Evolutionary conservation across 2,329 filamentous ascomycete genomes (phyloP).

Genomic region (Aspergillus hortae): DNA sequence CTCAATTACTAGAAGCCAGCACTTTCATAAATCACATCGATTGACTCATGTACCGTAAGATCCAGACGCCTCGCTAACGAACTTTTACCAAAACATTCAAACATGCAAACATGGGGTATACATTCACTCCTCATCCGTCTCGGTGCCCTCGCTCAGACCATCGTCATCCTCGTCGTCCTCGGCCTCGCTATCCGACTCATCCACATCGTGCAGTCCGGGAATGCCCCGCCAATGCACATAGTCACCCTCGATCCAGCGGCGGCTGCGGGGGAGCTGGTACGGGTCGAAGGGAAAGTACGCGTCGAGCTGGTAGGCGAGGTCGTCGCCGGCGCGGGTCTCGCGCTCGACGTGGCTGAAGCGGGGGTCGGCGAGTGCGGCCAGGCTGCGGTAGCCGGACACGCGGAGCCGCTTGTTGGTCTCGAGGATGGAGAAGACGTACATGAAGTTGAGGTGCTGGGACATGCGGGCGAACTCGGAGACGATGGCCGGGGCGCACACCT

Average conservation of each 20-base stretch:
- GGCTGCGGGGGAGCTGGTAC: constrained; percentile 83
- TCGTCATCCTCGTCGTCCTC: constrained; percentile 17
- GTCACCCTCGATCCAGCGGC: constrained; percentile 79
- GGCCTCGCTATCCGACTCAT: constrained; percentile 44
- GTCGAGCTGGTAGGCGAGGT: constrained; percentile 80
- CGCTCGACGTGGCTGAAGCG: constrained; percentile 47
- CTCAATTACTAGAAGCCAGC: too few relatives aligned
- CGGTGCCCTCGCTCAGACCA: constrained; percentile 41
- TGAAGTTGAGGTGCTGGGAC: constrained; percentile 76
- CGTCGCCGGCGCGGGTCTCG: constrained; percentile 59
- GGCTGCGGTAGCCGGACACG: constrained; percentile 62
- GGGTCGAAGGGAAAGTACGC: constrained; percentile 98
- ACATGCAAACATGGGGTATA: neutral
- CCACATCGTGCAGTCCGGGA: constrained; percentile 61
- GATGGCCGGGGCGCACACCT: constrained; percentile 87
- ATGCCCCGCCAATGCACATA: constrained; percentile 79
- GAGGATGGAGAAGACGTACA: constrained; percentile 84
- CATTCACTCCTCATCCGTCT: constrained; percentile 39
- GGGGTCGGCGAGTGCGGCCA: constrained; percentile 34
- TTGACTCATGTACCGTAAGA: neutral
- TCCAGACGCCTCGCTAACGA: neutral
- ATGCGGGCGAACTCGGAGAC: constrained; percentile 89
- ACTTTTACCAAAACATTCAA: neutral
- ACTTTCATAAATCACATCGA: neutral
- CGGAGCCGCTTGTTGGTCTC: constrained; percentile 90